Evolutionary conservation across 2,329 filamentous ascomycete species (phyloP).

Genomic region (Cadophora gregata): DNA sequence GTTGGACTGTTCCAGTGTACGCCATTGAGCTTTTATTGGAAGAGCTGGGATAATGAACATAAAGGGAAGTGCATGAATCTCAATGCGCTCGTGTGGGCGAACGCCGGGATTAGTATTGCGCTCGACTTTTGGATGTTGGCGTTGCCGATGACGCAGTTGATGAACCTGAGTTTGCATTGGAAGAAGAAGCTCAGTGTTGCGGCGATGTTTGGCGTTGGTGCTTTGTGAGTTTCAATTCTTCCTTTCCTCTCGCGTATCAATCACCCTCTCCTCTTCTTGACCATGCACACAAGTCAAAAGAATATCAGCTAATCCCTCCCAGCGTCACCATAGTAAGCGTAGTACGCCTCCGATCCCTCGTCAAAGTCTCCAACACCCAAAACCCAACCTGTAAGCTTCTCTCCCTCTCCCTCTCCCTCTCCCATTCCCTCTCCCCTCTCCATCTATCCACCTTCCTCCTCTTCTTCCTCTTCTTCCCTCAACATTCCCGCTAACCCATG

Average conservation of each 20-base stretch:
- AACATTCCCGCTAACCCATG: not conserved
- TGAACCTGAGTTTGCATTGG: slow-evolving; percentile 51
- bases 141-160: slow-evolving; percentile 55
- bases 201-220: slow-evolving; percentile 53
- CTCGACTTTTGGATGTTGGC: slow-evolving; percentile 59
- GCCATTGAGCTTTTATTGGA: slow-evolving; percentile 60
- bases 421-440: not conserved
- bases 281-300: not conserved
- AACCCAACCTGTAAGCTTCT: slow-evolving; percentile 34
- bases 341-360: slow-evolving; percentile 37
- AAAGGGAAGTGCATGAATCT: slow-evolving; percentile 56
- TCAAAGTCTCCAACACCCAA: slow-evolving; percentile 32
- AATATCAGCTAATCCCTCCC: not conserved
- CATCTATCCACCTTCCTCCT: not conserved
- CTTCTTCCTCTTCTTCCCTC: not conserved
- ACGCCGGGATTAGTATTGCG: slow-evolving; percentile 58
- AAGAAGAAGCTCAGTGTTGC: slow-evolving; percentile 56
- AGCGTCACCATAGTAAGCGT: slow-evolving; percentile 40
- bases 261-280: not conserved
- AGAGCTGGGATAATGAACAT: slow-evolving; percentile 55
- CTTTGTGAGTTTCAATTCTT: slow-evolving; percentile 20
- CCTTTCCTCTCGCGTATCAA: not conserved
- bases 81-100: slow-evolving; percentile 56
- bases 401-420: not conserved
- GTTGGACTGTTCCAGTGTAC: slow-evolving; percentile 56